Evolutionary conservation across 192 early-diverging fungal genomes (phyloP), one percentile per base, ranked within the genome.

Genomic region (Pilobolus umbonatus): DNA sequence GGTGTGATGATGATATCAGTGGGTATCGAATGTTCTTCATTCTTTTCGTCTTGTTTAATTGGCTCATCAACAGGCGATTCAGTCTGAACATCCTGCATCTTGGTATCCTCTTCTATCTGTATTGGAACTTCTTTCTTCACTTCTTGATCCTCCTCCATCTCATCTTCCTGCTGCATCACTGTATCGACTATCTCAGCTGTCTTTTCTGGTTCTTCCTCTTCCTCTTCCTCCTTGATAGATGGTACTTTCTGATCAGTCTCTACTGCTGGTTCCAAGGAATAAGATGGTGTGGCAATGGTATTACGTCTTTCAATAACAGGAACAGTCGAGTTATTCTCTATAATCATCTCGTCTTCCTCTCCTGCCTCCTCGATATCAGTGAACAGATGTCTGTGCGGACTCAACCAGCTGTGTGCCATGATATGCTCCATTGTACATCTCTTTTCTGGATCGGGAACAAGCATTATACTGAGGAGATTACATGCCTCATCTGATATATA

Each of bases 381-480:
- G 31, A 69, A 69, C 24, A 69, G 30, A 10, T 61, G 39, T 5
- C 39, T 39, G 26, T 72, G 60, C 4, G 52, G 36, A 22, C 49
- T 34, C 11, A 66, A 40, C 67, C 74, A 85, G 54, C 63, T 62
- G 52, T 95, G 93, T 7, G 73, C 64, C 79, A 88, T 92, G 39
- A 94, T 90, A 6, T 76, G 80, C 28, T 77, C 74, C 69, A 94
- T 85, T 7, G 80, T 77, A 26, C 85, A 86, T 51, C 92, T 79
- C 51, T 85, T 74, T 14, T 71, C 46, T 5, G 96, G 95, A 62
- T 98, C 89, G 9, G 94, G 91, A 10, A 93, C 90, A 10, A 99
- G 72, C 90, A 99, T 99, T 55, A 86, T 81, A 51, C 74, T 69
- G 26, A 99, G 69, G 60, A 99, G 62, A 63, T 95, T 88, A 36